Evolutionary conservation across 371 early-diverging fungal genomes (phyloP), one percentile per base, ranked within the genome.

Genomic region (Sporodiniella umbellata): DNA sequence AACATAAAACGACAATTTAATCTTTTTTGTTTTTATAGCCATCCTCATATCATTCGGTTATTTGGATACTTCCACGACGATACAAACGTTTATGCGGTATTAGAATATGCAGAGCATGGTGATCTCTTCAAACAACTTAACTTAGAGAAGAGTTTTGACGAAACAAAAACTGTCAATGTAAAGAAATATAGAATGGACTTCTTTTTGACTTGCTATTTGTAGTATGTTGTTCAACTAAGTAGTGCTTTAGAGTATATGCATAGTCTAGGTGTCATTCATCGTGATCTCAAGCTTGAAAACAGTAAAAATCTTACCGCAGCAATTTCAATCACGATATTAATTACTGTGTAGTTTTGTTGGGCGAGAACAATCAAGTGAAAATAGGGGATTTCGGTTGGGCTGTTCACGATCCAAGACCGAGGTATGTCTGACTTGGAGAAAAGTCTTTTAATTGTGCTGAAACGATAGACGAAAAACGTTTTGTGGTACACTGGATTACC

Each of bases 371-470:
- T 10, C 81, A 88, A 46, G 66, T 99, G 23, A 98, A 98, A 66
- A 86, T 99, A 45, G 91, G 94, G 12, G 99, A 99, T 70, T 99
- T 99, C 82, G 99, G 99, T 2, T 99, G 99, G 99, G 89, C 95
- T 4, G 98, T 99, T 3, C 94, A 94, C 60, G 92, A 98, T 48
- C 93, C 90, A 22, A 84, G 86, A 25, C 78, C 83, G 45, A 75
- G 89, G 85, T 83, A 10, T 12, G 31, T 31, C 31, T 31, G 7
- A 31, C 12, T 10, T 31, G 1, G 7, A 10, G 1, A 31, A 8
- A 31, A 72, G 58, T 58, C 12, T 8, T 11, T 23, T 7, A 26
- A 23, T n/a, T 8, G 14, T 33, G 23, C 33, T 23, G n/a, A 23
- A 8, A 28, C 31, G 33, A 14, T 33, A 84, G 91, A 54, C 82